These are phyloP conservation scores for Colletotrichum liriopes DNA, from an alignment of 2,329 filamentous ascomycete genomes.

Conservation along the genomic window DNA sequence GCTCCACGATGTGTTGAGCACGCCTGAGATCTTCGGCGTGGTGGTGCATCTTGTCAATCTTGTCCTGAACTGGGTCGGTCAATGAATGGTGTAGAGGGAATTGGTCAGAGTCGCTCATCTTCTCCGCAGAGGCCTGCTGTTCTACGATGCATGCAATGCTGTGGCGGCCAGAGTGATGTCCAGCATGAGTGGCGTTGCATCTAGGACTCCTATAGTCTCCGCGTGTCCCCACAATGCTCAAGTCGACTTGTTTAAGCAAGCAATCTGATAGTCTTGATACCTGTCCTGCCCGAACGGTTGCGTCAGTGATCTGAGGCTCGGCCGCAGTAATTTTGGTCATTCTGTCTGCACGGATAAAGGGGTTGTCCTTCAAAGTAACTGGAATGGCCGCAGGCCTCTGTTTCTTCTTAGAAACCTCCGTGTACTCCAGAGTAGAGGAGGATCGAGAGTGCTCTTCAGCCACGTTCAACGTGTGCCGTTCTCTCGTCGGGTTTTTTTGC, in stretches of 20 bases:
- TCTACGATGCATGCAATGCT: slow-evolving; percentile 51
- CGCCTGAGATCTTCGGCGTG: slow-evolving; percentile 54
- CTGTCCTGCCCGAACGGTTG: slow-evolving; percentile 44
- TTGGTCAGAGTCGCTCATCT: slow-evolving; percentile 20
- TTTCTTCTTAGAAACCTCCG: slow-evolving; percentile 25
- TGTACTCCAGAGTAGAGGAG: neutral
- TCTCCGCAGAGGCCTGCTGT: slow-evolving; percentile 31
- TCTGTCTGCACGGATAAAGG: slow-evolving; percentile 53
- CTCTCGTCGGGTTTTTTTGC: neutral
- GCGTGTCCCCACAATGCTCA: slow-evolving; percentile 42
- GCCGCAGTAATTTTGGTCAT: slow-evolving; percentile 43
- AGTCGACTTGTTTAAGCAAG: slow-evolving; percentile 44
- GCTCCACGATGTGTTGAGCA: slow-evolving; percentile 54
- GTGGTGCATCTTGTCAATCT: slow-evolving; percentile 52
- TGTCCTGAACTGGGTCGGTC: slow-evolving; percentile 43
- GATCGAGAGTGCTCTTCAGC: slow-evolving; percentile 6
- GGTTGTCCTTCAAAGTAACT: slow-evolving; percentile 49
- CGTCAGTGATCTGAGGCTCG: slow-evolving; percentile 46
- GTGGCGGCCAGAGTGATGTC: slow-evolving; percentile 51
- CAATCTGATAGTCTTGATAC: slow-evolving; percentile 50
- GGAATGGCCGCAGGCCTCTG: slow-evolving; percentile 19
- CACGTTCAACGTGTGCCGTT: neutral
- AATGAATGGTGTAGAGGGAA: slow-evolving; percentile 13
- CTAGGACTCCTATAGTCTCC: slow-evolving; percentile 49
- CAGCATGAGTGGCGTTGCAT: slow-evolving; percentile 47